Percentiles rank a stretch among this genome's conserved stretches.
These are phyloP conservation scores for Cyathus striatus DNA, from an alignment of 768 basidiomycete genomes.

Conservation along the genomic window DNA sequence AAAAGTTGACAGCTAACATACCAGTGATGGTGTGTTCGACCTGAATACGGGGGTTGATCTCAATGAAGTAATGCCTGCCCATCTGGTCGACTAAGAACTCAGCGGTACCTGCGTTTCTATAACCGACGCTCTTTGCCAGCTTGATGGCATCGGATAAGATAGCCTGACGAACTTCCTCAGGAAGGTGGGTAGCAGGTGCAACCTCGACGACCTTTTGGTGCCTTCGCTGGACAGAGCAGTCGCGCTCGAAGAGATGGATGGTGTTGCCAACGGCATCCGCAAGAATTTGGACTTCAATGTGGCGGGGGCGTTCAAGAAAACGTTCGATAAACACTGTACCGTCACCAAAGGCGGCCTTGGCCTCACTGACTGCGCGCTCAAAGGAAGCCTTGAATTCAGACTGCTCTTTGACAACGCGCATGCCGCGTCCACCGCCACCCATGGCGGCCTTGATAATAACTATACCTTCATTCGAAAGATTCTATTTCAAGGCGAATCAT, in stretches of 20 bases:
- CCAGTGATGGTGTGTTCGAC: slow-evolving; percentile 99
- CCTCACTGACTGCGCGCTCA: slow-evolving; percentile 90
- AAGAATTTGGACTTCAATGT: slow-evolving; percentile 95
- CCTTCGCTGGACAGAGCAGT: slow-evolving; percentile 96
- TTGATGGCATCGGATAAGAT: slow-evolving; percentile 91
- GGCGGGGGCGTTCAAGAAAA: slow-evolving; percentile 92
- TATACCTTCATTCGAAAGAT: slow-evolving; percentile 14
- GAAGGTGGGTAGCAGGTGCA: slow-evolving; percentile 91
- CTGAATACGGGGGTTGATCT: slow-evolving; percentile 99
- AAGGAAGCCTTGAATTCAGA: slow-evolving; percentile 87
- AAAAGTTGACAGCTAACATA: slow-evolving; percentile 21
- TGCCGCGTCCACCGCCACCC: slow-evolving; percentile 98
- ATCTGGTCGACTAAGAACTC: slow-evolving; percentile 98
- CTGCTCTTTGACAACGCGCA: slow-evolving; percentile 97
- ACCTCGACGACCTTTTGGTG: slow-evolving; percentile 99
- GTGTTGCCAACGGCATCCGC: slow-evolving; percentile 92
- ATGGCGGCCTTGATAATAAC: slow-evolving; percentile 99
- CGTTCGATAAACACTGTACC: slow-evolving; percentile 99
- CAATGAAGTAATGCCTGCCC: slow-evolving; percentile 98
- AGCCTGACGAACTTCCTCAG: slow-evolving; percentile 85
- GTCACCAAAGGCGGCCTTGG: slow-evolving; percentile 95
- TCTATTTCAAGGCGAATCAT: background rate
- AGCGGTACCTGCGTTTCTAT: slow-evolving; percentile 95
- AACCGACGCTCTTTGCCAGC: slow-evolving; percentile 88
- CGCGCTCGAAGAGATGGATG: slow-evolving; percentile 97